phyloP scores from a whole-genome alignment of 352 stramenopile genomes.

The Globisporangium canariense region DNA sequence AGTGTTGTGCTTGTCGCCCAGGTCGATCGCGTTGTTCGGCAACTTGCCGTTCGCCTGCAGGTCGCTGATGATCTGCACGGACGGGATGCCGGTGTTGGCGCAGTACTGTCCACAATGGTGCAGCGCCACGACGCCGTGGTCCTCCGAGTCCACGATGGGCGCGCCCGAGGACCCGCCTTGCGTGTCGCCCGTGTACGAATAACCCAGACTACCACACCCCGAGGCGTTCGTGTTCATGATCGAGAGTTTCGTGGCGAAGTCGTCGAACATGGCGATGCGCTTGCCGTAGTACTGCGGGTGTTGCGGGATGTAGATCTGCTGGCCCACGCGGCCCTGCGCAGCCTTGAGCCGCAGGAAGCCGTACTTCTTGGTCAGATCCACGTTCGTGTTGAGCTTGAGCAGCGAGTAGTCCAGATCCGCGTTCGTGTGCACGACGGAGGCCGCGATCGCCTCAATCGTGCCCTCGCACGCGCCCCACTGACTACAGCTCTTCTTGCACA shows the following conservation, averaged over 20 bases:
- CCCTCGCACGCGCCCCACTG: slow-evolving; percentile 42
- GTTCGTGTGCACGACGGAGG: slow-evolving; percentile 44
- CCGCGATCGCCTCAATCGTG: slow-evolving; percentile 36
- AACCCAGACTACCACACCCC: slow-evolving; percentile 35
- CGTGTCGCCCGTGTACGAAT: slow-evolving; percentile 66
- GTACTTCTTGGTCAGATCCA: slow-evolving; percentile 41
- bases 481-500: slow-evolving; percentile 34
- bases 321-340: slow-evolving; percentile 13
- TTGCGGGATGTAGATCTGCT: slow-evolving; percentile 31
- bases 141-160: slow-evolving; percentile 41
- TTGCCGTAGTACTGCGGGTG: slow-evolving; percentile 30
- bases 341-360: slow-evolving; percentile 53
- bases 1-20: slow-evolving; percentile 34
- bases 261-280: slow-evolving; percentile 25
- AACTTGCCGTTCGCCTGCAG: slow-evolving; percentile 26
- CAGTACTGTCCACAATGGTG: slow-evolving; percentile 65
- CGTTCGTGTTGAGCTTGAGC: slow-evolving; percentile 38
- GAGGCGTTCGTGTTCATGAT: slow-evolving; percentile 28
- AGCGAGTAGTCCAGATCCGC: slow-evolving; percentile 58
- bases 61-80: slow-evolving; percentile 41
- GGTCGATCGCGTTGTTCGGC: slow-evolving; percentile 31
- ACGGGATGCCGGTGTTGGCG: slow-evolving; percentile 53
- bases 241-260: slow-evolving; percentile 29
- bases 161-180: slow-evolving; percentile 60
- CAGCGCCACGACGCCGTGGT: slow-evolving; percentile 64